Percentiles rank a stretch among this genome's conserved stretches.
Evolutionary conservation across 345 rosid species (phyloP).

Genomic region (Euphorbia pulcherrima): DNA sequence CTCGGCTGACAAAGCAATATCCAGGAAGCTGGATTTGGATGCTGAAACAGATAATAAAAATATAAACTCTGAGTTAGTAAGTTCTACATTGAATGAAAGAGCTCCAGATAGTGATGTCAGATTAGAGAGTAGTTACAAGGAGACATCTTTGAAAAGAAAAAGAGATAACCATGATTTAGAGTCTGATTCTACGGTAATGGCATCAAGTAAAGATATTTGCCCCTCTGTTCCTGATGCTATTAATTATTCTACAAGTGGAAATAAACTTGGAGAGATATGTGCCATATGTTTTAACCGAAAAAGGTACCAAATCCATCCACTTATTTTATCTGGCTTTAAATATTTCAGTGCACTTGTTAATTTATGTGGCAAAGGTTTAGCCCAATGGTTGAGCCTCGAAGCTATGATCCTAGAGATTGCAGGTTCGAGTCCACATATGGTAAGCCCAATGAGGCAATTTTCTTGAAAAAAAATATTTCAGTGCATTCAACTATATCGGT

Average conservation of each 20-base stretch:
- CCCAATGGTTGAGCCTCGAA: too few relatives aligned
- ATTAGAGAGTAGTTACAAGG: slow-evolving; percentile 27
- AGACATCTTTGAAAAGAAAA: slow-evolving; percentile 38
- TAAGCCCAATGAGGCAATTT: too few relatives aligned
- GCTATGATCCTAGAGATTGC: too few relatives aligned
- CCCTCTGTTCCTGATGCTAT: slow-evolving; percentile 21
- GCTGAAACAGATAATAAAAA: slow-evolving; percentile 25
- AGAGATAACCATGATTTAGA: slow-evolving; percentile 27
- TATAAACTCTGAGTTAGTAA: slow-evolving; percentile 23
- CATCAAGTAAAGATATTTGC: slow-evolving; percentile 27
- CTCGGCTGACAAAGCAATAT: neutral
- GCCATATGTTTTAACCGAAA: slow-evolving; percentile 34
- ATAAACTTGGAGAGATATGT: slow-evolving; percentile 30
- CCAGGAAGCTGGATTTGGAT: slow-evolving; percentile 30
- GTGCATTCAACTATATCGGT: neutral
- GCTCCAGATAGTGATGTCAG: slow-evolving; percentile 23
- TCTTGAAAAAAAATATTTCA: neutral
- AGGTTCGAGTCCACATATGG: too few relatives aligned
- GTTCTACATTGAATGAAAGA: slow-evolving; percentile 4
- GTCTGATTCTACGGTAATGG: slow-evolving; percentile 33
- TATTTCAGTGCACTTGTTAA: neutral
- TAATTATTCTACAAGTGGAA: slow-evolving; percentile 21
- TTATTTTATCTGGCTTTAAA: slow-evolving; percentile 13
- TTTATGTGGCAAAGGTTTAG: too few relatives aligned
- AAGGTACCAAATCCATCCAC: slow-evolving; percentile 40